These are phyloP conservation scores for Byssochlamys sp. DNA, from an alignment of 2,329 filamentous ascomycete genomes.

Conservation along the genomic window DNA sequence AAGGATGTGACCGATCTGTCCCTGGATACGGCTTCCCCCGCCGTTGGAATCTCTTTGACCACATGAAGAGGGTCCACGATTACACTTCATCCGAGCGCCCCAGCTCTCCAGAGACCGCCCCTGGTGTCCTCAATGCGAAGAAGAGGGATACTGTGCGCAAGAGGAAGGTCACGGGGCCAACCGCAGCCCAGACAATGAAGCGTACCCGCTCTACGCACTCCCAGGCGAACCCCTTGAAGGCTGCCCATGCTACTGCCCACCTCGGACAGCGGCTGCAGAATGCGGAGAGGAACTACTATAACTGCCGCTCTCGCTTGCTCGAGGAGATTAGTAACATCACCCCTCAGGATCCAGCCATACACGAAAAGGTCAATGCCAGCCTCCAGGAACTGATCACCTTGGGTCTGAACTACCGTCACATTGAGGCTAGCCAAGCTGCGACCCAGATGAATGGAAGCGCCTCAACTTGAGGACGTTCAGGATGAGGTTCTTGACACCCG, in stretches of 20 bases:
- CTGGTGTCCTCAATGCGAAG: slow-evolving; percentile 22
- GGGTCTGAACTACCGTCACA: slow-evolving; percentile 33
- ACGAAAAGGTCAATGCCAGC: slow-evolving; percentile 36
- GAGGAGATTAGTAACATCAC: slow-evolving; percentile 31
- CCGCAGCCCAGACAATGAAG: slow-evolving; percentile 33
- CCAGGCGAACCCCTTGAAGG: slow-evolving; percentile 26
- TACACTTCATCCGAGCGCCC: slow-evolving; percentile 39
- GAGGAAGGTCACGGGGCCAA: slow-evolving; percentile 28
- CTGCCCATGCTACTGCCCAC: slow-evolving; percentile 22
- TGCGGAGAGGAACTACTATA: slow-evolving; percentile 33
- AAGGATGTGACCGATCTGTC: slow-evolving; percentile 74
- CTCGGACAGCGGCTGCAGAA: slow-evolving; percentile 33
- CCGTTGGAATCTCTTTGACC: slow-evolving; percentile 90
- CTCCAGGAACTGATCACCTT: slow-evolving; percentile 36
- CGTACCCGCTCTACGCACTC: slow-evolving; percentile 32
- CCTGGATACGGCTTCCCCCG: slow-evolving; percentile 83
- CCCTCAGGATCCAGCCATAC: slow-evolving; percentile 31
- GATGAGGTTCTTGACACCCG: slow-evolving; percentile 1
- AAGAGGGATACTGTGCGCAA: slow-evolving; percentile 34
- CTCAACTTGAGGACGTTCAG: slow-evolving; percentile 19
- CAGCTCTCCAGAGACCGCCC: slow-evolving; percentile 33
- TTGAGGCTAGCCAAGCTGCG: slow-evolving; percentile 33
- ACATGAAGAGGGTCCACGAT: slow-evolving; percentile 89
- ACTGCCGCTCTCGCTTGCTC: slow-evolving; percentile 30
- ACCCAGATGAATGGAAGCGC: slow-evolving; percentile 25